Percentiles rank a stretch among this genome's conserved stretches.
phyloP scores from a whole-genome alignment of 192 early-diverging fungal genomes.

The Helicostylum pulchrum region DNA sequence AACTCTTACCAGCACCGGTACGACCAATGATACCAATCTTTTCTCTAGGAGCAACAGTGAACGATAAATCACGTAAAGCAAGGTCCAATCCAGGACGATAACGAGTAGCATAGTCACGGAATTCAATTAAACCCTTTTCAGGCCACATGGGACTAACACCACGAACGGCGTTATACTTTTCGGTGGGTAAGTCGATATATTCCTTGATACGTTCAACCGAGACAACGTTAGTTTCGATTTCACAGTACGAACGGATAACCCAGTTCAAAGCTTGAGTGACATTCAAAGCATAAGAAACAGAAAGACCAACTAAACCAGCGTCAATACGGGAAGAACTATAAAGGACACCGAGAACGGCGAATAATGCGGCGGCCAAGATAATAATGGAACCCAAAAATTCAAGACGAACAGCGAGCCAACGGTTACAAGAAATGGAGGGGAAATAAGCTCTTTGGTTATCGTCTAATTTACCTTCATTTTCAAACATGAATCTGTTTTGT shows the following conservation, averaged over 20 bases:
- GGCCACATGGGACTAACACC: slow-evolving; percentile 78
- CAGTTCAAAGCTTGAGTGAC: slow-evolving; percentile 85
- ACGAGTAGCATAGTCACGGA: slow-evolving; percentile 74
- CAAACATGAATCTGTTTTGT: slow-evolving; percentile 59
- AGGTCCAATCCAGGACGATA: slow-evolving; percentile 81
- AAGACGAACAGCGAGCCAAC: slow-evolving; percentile 72
- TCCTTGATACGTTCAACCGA: slow-evolving; percentile 81
- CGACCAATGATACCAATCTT: slow-evolving; percentile 65
- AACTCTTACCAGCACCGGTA: slow-evolving; percentile 70
- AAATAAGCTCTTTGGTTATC: slow-evolving; percentile 79
- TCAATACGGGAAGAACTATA: slow-evolving; percentile 51
- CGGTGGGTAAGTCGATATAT: slow-evolving; percentile 74
- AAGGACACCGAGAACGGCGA: slow-evolving; percentile 64
- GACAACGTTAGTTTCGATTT: slow-evolving; percentile 74
- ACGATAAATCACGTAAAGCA: slow-evolving; percentile 60
- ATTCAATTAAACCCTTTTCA: slow-evolving; percentile 69
- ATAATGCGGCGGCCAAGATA: slow-evolving; percentile 72
- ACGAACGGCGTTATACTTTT: slow-evolving; percentile 72
- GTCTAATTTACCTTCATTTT: slow-evolving; percentile 75
- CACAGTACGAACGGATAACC: slow-evolving; percentile 84
- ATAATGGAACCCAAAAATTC: slow-evolving; percentile 79
- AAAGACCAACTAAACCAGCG: slow-evolving; percentile 64
- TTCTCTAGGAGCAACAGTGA: slow-evolving; percentile 47
- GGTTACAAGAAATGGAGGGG: slow-evolving; percentile 64
- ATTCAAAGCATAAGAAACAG: slow-evolving; percentile 65